Percentiles rank a stretch among this genome's conserved stretches.
phyloP scores from a whole-genome alignment of 192 early-diverging fungal species.

The Coemansia reversa region DNA sequence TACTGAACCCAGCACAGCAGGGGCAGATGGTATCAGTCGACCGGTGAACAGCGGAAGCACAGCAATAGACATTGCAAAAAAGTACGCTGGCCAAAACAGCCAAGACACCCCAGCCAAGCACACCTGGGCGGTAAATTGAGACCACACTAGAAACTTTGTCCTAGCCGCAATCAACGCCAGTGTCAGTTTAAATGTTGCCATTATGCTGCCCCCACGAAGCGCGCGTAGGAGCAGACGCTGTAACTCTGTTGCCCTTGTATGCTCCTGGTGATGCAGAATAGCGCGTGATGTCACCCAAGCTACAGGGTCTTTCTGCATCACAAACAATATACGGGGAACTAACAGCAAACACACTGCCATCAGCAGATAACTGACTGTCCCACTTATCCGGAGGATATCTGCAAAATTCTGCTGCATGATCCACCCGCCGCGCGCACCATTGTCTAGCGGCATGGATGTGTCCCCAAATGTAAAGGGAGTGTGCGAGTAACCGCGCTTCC shows the following conservation, averaged over 20 bases:
- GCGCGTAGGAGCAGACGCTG: not conserved
- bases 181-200: constrained; percentile 16
- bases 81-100: constrained; percentile 61
- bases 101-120: constrained; percentile 31
- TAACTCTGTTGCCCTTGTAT: constrained; percentile 16
- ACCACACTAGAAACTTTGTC: constrained; percentile 48
- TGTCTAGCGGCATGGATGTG: constrained; percentile 52
- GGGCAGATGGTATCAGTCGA: constrained; percentile 63
- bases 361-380: constrained; percentile 41
- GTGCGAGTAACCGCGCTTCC: constrained; percentile 46
- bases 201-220: not conserved
- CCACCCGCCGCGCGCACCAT: constrained; percentile 70
- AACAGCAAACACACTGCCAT: constrained; percentile 44
- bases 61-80: constrained; percentile 49
- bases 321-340: constrained; percentile 20
- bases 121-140: constrained; percentile 51
- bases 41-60: constrained; percentile 70
- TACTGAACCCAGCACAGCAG: constrained; percentile 49
- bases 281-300: constrained; percentile 18
- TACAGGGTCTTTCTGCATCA: constrained; percentile 4
- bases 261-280: constrained; percentile 32
- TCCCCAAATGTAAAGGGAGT: constrained; percentile 68
- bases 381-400: constrained; percentile 50
- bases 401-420: constrained; percentile 66
- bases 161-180: constrained; percentile 29